Base-by-base conservation (phyloP, 257 asterid species). In the Solanum stenotomum region DNA sequence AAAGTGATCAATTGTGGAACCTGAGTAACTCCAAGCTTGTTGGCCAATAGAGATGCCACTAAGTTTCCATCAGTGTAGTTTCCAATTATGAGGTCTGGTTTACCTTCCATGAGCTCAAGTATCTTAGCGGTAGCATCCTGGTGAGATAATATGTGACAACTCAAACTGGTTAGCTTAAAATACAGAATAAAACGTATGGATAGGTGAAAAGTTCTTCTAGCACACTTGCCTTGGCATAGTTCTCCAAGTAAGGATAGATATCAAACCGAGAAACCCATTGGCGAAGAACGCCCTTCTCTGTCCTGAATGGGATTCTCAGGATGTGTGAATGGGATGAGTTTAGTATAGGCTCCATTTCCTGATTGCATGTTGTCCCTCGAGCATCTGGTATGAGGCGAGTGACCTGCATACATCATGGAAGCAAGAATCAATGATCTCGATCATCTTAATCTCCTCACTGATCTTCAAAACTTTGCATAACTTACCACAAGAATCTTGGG, bases 11-110 rank as follows among this genome's bases (percentile, higher is more conserved):
- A 65, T 37, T 5, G 6, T 18, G 29, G 33, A 34, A 95, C 99
- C 94, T 90, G 94, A 76, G 97, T 92, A 22, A 92, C 97, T 91
- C 96, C 98, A 89, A 96, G 98, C 92, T 93, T 95, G 89, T 90
- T 92, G 68, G 98, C 95, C 90, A 93, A 93, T 85, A 93, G 87
- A 83, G 98, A 93, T 85, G 99, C 99, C 38, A 94, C 98, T 84
- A 96, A 87, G 91, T 96, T 96, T 85, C 98, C 99, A 77, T 96
- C 99, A 5, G 96, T 93, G 89, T 96, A 96, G 91, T 96, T 96
- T 86, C 99, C 99, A 52, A 94, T 89, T 52, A 96, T 92, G 83
- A 96, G 96, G 89, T 95, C 98, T 8, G 99, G 98, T 89, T 95
- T 96, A 86, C 98, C 94, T 89, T 90, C 96, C 98, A 96, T 92